These are phyloP conservation scores for Boletales sp. DNA, from an alignment of 768 basidiomycete species.

Conservation along the genomic window DNA sequence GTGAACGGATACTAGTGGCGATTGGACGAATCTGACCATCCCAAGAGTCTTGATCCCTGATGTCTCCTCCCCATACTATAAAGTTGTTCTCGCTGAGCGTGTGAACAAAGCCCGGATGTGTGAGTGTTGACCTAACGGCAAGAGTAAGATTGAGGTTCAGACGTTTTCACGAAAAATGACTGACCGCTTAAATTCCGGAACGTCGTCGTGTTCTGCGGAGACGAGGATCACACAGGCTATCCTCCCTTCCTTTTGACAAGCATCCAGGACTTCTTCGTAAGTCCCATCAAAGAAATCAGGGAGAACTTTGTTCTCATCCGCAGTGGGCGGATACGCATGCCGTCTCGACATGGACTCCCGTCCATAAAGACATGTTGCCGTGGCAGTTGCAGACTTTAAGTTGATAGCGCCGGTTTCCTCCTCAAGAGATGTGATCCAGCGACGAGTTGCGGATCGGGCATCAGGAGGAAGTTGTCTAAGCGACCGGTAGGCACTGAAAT, in stretches of 20 bases:
- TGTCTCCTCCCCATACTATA: slow-evolving; percentile 90
- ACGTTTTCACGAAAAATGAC: slow-evolving; percentile 9
- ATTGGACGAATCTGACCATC: slow-evolving; percentile 41
- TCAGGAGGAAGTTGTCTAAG: slow-evolving; percentile 35
- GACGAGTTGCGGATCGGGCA: slow-evolving; percentile 57
- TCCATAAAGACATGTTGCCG: slow-evolving; percentile 37
- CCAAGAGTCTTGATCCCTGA: slow-evolving; percentile 80
- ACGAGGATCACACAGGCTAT: slow-evolving; percentile 81
- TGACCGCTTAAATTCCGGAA: slow-evolving; percentile 80
- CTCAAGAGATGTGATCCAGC: slow-evolving; percentile 78
- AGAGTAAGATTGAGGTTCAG: not conserved
- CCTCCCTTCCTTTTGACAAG: slow-evolving; percentile 66
- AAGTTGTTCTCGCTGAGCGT: slow-evolving; percentile 70
- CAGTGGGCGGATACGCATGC: slow-evolving; percentile 25
- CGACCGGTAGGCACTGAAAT: slow-evolving; percentile 41
- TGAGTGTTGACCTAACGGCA: slow-evolving; percentile 60
- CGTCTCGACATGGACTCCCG: slow-evolving; percentile 41
- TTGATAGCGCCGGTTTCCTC: slow-evolving; percentile 79
- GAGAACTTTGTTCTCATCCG: slow-evolving; percentile 46
- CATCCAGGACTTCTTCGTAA: slow-evolving; percentile 76
- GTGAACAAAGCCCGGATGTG: slow-evolving; percentile 66
- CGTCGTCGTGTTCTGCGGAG: slow-evolving; percentile 89
- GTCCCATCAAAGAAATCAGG: slow-evolving; percentile 80
- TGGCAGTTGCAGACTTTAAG: slow-evolving; percentile 39
- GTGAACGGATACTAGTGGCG: not conserved